Evolutionary conservation across 371 early-diverging fungal genomes (phyloP), one percentile per base, ranked within the genome.

Genomic region (Dinochytrium kinnereticum): DNA sequence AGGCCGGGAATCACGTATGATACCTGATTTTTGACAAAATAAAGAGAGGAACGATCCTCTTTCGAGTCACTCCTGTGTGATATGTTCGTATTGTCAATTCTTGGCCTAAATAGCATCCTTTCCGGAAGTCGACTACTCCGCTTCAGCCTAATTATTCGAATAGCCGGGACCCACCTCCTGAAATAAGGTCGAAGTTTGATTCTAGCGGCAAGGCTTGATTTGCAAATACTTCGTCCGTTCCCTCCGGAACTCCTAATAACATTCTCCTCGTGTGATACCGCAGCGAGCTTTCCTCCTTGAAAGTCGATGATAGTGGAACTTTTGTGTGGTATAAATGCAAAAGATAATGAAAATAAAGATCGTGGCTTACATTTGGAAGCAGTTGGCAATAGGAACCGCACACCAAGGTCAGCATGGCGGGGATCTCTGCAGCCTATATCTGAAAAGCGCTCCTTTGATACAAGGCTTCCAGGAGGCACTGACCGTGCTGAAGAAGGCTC

Each of bases 81-180:
- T 96, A 90, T 7, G 97, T 98, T 57, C 98, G 89, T 79, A 97
- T 97, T 0, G 97, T 96, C 74, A 98, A 86, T 82, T 98, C 99
- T 80, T 98, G 98, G 10, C 99, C 99, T 33, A 97, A 88, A 76
- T 98, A 98, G 82, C 99, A 98, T 0, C 99, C 99, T 83, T 98
- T 98, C 68, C 88, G 84, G 83, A 96, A 98, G 81, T 96, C 95
- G 68, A 98, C 95, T 92, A 64, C 24, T 33, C 24, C 33, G 17
- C 59, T 64, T 24, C 17, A 70, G 49, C 13, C 24, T 7, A 5
- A 2, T 37, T 15, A 24, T 13, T 31, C 30, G 37, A 7, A 10
- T 40, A 37, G 28, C 50, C 21, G 31, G 2, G 24, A 30, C 55
- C n/a, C 84, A 91, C 93, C 91, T 73, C 96, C 98, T 64, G 88